Evolutionary conservation across 2,329 filamentous ascomycete species (phyloP), one percentile per base, ranked within the genome.

Genomic region (Aspergillus melleus): DNA sequence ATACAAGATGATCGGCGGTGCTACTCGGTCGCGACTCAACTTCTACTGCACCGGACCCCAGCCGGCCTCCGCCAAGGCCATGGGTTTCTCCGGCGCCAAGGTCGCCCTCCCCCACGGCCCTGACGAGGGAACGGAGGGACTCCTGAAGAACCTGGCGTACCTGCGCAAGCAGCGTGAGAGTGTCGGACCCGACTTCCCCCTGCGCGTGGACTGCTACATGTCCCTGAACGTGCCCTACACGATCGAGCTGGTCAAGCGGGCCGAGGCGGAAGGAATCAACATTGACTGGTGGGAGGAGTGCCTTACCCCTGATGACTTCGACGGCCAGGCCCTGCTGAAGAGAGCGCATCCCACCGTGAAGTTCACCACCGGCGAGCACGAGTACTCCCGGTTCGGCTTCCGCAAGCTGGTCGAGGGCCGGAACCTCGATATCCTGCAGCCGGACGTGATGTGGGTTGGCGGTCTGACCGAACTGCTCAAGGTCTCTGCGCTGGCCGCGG

Each of bases 261-360:
- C 89, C 73, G 86, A 91, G 61, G 90, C 88, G 72, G 84, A 90
- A 68, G 88, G 92, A 67, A 84, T 96, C 66, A 85, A 94, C 76
- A 93, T 97, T 74, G 92, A 96, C 81, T 97, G 93, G 93, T 96
- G 92, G 92, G 93, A 97, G 80, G 93, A 97, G 81, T 96, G 92
- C 65, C 81, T 97, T 63, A 90, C 88, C 30, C 93, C 93, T 11
- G 93, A 97, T 76, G 93, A 97, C 80, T 91, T 90, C 52, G 93
- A 96, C 70, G 93, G 93, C 58, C 96, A 96, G 70, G 90, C 87
- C 65, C 87, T 92, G 74, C 88, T 97, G 79, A 97, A 97, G 83
- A 87, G 89, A 53, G 93, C 93, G 1, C 92, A 96, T 73, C 93
- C 93, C 0, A 89, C 88, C 2, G 83, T 94, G 77, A 96, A 96